A percentile compares a stretch with the other conserved stretches of the same genome.
phyloP scores from a whole-genome alignment of 139 green algal species.

The Spirogloea muscicola region DNA sequence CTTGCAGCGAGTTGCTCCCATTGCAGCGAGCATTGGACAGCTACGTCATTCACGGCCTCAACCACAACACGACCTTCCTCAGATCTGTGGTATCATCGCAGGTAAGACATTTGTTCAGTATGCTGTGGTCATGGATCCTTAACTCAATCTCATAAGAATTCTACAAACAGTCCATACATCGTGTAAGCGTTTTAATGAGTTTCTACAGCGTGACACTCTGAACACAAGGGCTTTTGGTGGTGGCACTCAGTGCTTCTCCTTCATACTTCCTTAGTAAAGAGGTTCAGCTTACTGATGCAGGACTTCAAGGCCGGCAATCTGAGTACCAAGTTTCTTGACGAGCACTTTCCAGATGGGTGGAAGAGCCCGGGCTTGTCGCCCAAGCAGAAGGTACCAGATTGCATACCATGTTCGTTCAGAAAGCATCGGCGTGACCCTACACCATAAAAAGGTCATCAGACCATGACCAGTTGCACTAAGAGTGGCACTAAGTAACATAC shows the following conservation, averaged over 20 bases:
- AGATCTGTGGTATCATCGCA: conserved; percentile 7
- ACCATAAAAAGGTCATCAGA: neutral
- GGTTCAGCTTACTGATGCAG: conserved; percentile 10
- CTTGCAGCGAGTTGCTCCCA: no score
- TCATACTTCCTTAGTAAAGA: neutral
- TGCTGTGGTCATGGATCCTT: no score
- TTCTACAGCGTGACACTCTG: no score
- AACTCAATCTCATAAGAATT: no score
- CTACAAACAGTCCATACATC: no score
- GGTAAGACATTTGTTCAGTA: conserved; percentile 2
- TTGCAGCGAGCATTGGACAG: conserved; percentile 27
- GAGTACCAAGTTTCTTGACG: conserved; percentile 38
- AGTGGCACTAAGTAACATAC: neutral
- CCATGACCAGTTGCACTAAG: no score
- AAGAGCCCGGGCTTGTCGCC: conserved; percentile 6
- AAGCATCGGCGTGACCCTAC: neutral
- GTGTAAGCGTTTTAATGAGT: no score
- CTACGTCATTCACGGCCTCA: conserved; percentile 35
- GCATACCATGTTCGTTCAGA: neutral
- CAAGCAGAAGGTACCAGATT: neutral
- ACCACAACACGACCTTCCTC: conserved; percentile 37
- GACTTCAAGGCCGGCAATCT: conserved; percentile 26
- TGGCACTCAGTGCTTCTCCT: neutral
- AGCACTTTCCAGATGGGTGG: conserved; percentile 44
- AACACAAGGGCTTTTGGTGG: neutral